Evolutionary conservation across 2,329 filamentous ascomycete genomes (phyloP), one percentile per base, ranked within the genome.

Genomic region (Diaporthe nobilis): DNA sequence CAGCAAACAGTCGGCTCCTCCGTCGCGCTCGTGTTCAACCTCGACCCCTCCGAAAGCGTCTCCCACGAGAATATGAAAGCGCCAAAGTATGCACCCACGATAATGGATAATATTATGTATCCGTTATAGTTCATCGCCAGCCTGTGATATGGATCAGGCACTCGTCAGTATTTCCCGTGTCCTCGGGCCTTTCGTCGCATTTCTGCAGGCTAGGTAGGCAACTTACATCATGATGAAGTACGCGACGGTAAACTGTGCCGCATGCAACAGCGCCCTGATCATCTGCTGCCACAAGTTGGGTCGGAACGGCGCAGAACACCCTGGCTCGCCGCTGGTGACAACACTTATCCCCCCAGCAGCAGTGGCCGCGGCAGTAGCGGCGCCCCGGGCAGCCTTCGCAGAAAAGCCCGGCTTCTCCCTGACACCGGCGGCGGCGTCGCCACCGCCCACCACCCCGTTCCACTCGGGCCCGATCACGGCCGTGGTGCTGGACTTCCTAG

Each of bases 91-190:
- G 93, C 91, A 1, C 95, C 95, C 73, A 96, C 89, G 77, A 96
- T 90, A 82, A 97, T 95, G 79, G 92, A 94, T 76, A 96, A 92
- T 82, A 97, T 94, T 77, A 97, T 89, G 83, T 95, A 97, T 13
- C 92, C 91, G 79, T 91, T 91, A 84, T 89, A 92, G 82, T 91
- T 91, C 88, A 91, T 90, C 77, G 88, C 88, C n/a, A 85, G 84
- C 77, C 81, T 85, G 74, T 3, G 13, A 15, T 25, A 10, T 42
- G 76, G 28, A 73, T 61, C 31, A 42, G 25, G 42, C n/a, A 25
- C 12, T 34, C 5, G 53, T 72, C 53, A 72, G 39, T 34, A 47
- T 68, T 22, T 34, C 15, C 17, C 1, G 22, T 13, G 15, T 28
- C 65, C 25, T 10, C 17, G 42, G 63, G 44, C 20, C 12, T 34